phyloP scores from a whole-genome alignment of 768 basidiomycete species.

The Termitomyces titanicus region DNA sequence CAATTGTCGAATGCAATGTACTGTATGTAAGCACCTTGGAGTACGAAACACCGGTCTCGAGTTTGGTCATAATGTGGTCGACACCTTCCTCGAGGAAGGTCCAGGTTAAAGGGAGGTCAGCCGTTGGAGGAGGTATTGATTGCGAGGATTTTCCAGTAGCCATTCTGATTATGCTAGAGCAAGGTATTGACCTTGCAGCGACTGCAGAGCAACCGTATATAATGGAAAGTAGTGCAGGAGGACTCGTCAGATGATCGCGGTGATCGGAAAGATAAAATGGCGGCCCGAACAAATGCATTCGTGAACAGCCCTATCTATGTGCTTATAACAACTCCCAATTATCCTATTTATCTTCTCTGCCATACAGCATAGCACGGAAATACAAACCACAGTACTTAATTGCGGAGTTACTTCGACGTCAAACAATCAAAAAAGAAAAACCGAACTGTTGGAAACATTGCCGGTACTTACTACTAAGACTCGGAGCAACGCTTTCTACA shows the following conservation, averaged over 20 bases:
- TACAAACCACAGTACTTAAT: no score
- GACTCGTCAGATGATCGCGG: not conserved
- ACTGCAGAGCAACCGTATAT: not conserved
- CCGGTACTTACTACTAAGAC: no score
- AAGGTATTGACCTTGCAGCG: conserved; percentile 1
- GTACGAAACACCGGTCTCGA: conserved; percentile 85
- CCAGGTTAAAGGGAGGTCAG: conserved; percentile 87
- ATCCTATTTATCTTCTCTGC: no score
- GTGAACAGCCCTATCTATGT: no score
- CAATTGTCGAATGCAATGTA: not conserved
- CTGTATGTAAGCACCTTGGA: conserved; percentile 46
- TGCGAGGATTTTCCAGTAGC: conserved; percentile 29
- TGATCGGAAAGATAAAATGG: conserved; percentile 1
- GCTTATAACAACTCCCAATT: no score
- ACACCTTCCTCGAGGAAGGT: conserved; percentile 82
- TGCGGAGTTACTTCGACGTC: no score
- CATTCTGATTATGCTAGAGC: conserved; percentile 15
- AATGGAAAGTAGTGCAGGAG: not conserved
- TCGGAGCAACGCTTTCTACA: no score
- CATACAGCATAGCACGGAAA: no score
- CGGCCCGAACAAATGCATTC: no score
- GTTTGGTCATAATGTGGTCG: conserved; percentile 90
- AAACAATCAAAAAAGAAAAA: no score
- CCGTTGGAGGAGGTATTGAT: conserved; percentile 61
- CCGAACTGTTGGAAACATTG: no score